Percentiles rank a stretch among this genome's conserved stretches.
Evolutionary conservation across 2,329 filamentous ascomycete genomes (phyloP).

Genomic region (Sporothrix phasma): DNA sequence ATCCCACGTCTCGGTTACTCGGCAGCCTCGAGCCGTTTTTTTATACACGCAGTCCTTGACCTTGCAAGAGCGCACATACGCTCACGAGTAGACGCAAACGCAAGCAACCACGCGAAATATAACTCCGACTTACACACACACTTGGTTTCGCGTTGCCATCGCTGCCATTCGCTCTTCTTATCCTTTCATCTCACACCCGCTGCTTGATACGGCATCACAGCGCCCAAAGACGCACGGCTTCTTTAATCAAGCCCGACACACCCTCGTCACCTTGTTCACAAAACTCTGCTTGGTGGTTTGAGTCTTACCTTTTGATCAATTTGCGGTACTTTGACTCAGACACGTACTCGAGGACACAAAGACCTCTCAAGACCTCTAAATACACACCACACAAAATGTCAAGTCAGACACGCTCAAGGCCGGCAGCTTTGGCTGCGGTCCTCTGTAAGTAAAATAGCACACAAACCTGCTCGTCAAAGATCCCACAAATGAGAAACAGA

Average conservation of each 20-base stretch:
- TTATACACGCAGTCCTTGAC: neutral
- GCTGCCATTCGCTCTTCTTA: neutral
- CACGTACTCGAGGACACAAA: neutral
- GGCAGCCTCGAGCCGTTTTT: slow-evolving; percentile 1
- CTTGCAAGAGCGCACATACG: slow-evolving; percentile 1
- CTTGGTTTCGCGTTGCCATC: neutral
- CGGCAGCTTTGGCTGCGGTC: neutral
- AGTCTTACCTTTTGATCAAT: neutral
- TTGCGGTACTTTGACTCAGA: neutral
- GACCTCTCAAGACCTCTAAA: no score
- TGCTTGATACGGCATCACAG: neutral
- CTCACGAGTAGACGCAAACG: neutral
- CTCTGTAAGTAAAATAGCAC: slow-evolving; percentile 1
- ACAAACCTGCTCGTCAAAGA: neutral
- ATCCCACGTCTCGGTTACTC: neutral
- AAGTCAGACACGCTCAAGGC: neutral
- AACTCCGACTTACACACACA: neutral
- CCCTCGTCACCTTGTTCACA: neutral
- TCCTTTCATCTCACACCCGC: neutral
- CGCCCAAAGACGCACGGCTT: neutral
- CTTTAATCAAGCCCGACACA: neutral
- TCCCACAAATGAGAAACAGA: neutral
- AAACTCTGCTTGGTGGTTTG: no score
- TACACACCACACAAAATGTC: neutral
- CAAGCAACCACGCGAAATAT: neutral